phyloP scores from a whole-genome alignment of 768 basidiomycete genomes.

The Tylopilus sp. region DNA sequence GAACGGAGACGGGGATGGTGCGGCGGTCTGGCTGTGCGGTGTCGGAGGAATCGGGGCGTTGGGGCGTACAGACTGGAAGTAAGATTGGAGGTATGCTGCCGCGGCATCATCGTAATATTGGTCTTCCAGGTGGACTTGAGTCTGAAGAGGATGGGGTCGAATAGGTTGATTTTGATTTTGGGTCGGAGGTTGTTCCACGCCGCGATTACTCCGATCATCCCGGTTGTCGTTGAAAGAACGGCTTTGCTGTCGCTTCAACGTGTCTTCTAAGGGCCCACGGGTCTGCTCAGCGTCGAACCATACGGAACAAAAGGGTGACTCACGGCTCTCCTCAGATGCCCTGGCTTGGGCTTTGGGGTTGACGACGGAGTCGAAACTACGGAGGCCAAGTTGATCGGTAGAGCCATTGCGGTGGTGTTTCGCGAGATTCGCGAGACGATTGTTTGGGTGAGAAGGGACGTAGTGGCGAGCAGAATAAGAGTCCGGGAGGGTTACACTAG shows the following conservation, averaged over 20 bases:
- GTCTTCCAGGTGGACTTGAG: constrained; percentile 52
- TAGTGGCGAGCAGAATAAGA: constrained; percentile 32
- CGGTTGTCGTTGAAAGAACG: constrained; percentile 17
- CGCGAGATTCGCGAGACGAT: constrained; percentile 37
- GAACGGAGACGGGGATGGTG: constrained; percentile 69
- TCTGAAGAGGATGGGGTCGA: constrained; percentile 37
- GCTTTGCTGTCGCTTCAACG: constrained; percentile 19
- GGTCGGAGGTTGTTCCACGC: constrained; percentile 20
- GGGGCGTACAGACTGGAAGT: constrained; percentile 59
- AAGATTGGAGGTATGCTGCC: constrained; percentile 56
- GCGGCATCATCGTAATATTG: constrained; percentile 61
- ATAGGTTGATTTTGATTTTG: constrained; percentile 14
- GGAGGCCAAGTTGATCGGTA: constrained; percentile 60
- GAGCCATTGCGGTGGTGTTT: constrained; percentile 54
- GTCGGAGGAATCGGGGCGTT: constrained; percentile 79
- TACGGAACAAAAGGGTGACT: constrained; percentile 15
- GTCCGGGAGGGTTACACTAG: constrained; percentile 57
- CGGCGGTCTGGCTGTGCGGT: constrained; percentile 70
- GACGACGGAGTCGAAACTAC: constrained; percentile 54
- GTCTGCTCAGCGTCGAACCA: constrained; percentile 16
- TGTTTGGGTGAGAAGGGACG: constrained; percentile 27
- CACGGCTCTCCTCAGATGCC: constrained; percentile 28
- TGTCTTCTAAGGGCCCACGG: constrained; percentile 14
- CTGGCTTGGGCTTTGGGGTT: constrained; percentile 41
- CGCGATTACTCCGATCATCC: constrained; percentile 22